Conservation (phyloP, 2,329 filamentous ascomycete species). For the Aspergillus vadensis region DNA sequence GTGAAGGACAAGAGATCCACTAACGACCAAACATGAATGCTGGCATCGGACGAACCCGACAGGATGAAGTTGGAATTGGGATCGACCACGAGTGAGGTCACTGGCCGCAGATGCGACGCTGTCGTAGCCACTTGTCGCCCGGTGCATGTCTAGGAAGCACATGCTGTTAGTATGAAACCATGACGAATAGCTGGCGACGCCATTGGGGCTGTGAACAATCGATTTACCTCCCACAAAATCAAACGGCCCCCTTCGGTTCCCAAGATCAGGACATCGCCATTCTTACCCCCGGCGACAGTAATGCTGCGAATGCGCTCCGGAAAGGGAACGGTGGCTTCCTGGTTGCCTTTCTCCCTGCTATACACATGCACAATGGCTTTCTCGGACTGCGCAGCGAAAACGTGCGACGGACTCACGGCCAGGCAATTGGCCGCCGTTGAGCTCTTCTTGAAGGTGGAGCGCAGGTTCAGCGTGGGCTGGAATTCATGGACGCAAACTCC, state of each 20-base stretch:
- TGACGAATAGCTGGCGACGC: neutral
- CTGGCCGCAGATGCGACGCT: conserved; percentile 48
- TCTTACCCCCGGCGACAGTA: conserved; percentile 66
- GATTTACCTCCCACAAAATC: conserved; percentile 85
- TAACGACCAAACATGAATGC: conserved; percentile 89
- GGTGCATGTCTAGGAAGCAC: conserved; percentile 41
- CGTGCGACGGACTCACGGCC: conserved; percentile 76
- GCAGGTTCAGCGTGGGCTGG: conserved; percentile 74
- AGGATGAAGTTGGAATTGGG: conserved; percentile 59
- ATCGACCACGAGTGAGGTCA: conserved; percentile 73
- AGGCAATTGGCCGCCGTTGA: conserved; percentile 76
- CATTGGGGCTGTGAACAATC: neutral
- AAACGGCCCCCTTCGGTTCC: conserved; percentile 84
- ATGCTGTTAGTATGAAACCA: conserved; percentile 10
- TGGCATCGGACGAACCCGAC: conserved; percentile 67
- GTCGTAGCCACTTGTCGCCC: conserved; percentile 49
- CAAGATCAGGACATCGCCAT: conserved; percentile 65
- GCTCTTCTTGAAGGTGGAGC: conserved; percentile 87
- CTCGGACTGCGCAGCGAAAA: conserved; percentile 88
- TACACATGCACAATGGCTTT: conserved; percentile 95
- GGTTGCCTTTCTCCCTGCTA: conserved; percentile 76
- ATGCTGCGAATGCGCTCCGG: conserved; percentile 82
- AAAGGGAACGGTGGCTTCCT: conserved; percentile 86
- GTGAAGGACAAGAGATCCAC: conserved; percentile 69
- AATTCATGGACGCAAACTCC: conserved; percentile 85